Conservation (phyloP, 2,329 filamentous ascomycete species). For the Fusarium scirpi region DNA sequence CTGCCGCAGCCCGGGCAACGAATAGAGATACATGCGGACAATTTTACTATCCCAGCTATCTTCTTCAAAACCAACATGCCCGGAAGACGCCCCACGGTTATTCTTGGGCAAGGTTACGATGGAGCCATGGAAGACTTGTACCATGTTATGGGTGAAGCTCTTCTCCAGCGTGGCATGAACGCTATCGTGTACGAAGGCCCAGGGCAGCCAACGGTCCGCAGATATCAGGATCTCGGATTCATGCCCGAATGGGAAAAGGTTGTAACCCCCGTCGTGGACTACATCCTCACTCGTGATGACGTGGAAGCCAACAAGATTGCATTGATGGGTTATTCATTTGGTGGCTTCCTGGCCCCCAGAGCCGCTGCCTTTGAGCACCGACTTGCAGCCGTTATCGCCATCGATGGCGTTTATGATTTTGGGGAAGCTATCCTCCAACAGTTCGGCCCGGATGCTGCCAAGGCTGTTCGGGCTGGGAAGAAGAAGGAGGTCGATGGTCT, state of each 20-base stretch:
- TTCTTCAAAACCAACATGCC: slow-evolving; percentile 47
- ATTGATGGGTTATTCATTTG: slow-evolving; percentile 57
- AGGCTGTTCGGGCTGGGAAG: neutral
- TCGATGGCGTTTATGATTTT: slow-evolving; percentile 17
- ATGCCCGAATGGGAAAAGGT: slow-evolving; percentile 59
- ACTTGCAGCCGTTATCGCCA: slow-evolving; percentile 49
- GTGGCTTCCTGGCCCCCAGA: slow-evolving; percentile 55
- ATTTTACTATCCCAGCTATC: slow-evolving; percentile 54
- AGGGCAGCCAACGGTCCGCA: slow-evolving; percentile 57
- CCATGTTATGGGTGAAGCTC: slow-evolving; percentile 52
- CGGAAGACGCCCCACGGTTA: slow-evolving; percentile 52
- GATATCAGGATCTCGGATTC: slow-evolving; percentile 57
- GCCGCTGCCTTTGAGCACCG: slow-evolving; percentile 60
- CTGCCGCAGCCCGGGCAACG: slow-evolving; percentile 54
- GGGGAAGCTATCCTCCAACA: neutral
- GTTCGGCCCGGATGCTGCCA: neutral
- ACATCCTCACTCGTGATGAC: slow-evolving; percentile 42
- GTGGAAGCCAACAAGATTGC: slow-evolving; percentile 52
- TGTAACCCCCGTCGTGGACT: slow-evolving; percentile 56
- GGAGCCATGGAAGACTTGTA: slow-evolving; percentile 58
- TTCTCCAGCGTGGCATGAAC: slow-evolving; percentile 57
- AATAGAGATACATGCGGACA: slow-evolving; percentile 45
- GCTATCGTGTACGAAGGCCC: slow-evolving; percentile 61
- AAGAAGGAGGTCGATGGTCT: slow-evolving; percentile 4
- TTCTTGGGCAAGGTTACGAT: slow-evolving; percentile 59